Evolutionary conservation across 345 rosid species (phyloP), one percentile per base, ranked within the genome.

Genomic region (Arabidopsis arenosa): DNA sequence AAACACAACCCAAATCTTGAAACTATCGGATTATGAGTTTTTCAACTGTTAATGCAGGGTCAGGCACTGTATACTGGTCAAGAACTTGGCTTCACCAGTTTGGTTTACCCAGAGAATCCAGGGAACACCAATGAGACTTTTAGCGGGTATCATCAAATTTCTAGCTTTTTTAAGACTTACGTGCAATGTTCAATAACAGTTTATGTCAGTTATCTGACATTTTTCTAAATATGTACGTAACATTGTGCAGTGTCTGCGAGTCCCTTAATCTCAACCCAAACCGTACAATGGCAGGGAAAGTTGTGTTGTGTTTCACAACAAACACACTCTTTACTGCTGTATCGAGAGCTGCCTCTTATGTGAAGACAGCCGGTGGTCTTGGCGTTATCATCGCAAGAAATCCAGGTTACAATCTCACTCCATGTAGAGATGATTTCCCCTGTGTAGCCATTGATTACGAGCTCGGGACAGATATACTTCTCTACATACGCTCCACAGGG

Each of bases 341-440:
- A 35, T 14, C 75, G 21, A 53, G 13, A 26, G 82, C 71, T 68
- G 79, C 71, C 6, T 12, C 60, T 32, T 39, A 43, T 59, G 84
- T 80, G 44, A 72, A 59, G 17, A 52, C 57, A 52, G 82, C 68
- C 0, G 82, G 80, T 49, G 86, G 84, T 74, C 71, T 80, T 62
- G 86, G 86, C 1, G 52, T 83, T 26, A 80, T 83, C 60, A 56
- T 78, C 21, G 82, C 82, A 60, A 83, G 64, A 63, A 64, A 63
- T 53, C 84, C 80, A 5, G 63, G 81, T 33, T 3, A 80, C 73
- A 33, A 12, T 59, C 53, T 77, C 6, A 36, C 44, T 58, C 82
- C 84, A 14, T 83, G 82, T 47, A 18, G 0, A 26, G 68, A 72
- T 65, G 76, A 53, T 60, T 83, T 83, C 57, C 84, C 84, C 0